Base-by-base conservation (phyloP, 2,329 filamentous ascomycete species). In the Xylariaceae sp. region DNA sequence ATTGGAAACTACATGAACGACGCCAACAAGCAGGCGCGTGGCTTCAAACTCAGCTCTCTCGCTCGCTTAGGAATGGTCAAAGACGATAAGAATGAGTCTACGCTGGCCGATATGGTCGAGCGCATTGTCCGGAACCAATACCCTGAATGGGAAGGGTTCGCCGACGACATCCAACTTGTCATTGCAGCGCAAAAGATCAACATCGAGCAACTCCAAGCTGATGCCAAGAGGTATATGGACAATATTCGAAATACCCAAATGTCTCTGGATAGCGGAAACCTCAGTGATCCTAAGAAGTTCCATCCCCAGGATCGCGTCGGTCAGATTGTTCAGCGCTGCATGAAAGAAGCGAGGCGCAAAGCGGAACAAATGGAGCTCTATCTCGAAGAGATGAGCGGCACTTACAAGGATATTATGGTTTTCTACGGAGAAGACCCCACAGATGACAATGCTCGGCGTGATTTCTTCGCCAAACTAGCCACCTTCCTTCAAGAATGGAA, bases 1-100 rank as follows among this genome's bases (percentile, higher is more conserved):
- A 96, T 99, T 64, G 94, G 94, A 69, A 99, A 99, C 71, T 99
- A 96, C 78, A 99, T 99, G 94, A 99, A 99, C 75, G 94, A 97
- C 66, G 87, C 91, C 48, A 97, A 96, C 73, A 99, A 99, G 74
- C 94, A 97, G 72, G 94, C 94, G 4, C 89, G 87, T 50, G 94
- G 94, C 55, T 99, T 99, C 85, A 99, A 99, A 75, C 82, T 99
- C 12, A 94, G 90, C 65, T 96, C 94, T 6, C 83, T 99, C 43
- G 89, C 89, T 27, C 85, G 94, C 48, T 76, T 99, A 48, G 91
- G 87, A 53, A 97, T 99, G 91, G 89, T 97, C 65, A 99, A 99
- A 74, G 94, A 99, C 66, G 90, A 96, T 75, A 96, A 96, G 79
- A 99, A 99, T 69, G 88, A 97, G 69, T 92, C 90, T 1, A 96